Conservation (phyloP, 139 green algal species). For the Parachlorella kessleri region DNA sequence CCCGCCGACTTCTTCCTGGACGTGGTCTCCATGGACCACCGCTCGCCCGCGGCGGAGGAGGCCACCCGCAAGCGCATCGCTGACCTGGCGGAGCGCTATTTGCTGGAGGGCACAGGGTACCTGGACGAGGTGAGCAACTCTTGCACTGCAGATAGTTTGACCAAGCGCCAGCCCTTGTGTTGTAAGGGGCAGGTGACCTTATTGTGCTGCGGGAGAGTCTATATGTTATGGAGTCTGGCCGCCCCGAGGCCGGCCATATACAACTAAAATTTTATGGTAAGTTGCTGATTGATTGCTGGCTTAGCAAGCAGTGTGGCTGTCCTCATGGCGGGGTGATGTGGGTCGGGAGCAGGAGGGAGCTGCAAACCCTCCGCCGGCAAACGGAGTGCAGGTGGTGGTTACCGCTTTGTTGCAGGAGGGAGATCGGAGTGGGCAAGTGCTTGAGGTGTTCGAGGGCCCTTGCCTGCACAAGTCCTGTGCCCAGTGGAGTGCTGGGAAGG, state of each 20-base stretch:
- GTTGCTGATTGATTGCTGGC: neutral
- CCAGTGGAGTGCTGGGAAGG: too few relatives aligned
- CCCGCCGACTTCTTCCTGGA: conserved; percentile 53
- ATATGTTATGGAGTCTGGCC: neutral
- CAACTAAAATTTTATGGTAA: conserved; percentile 5
- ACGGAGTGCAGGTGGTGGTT: too few relatives aligned
- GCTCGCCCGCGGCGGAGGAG: conserved; percentile 31
- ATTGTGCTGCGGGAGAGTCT: neutral
- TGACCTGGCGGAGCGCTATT: conserved; percentile 21
- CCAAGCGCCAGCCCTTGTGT: neutral
- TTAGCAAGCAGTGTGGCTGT: too few relatives aligned
- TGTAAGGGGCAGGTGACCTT: neutral
- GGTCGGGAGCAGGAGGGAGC: too few relatives aligned
- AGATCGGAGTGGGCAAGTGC: too few relatives aligned
- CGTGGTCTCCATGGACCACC: conserved; percentile 38
- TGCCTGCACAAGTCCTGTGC: too few relatives aligned
- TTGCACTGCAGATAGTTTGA: neutral
- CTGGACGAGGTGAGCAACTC: neutral
- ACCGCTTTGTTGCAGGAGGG: too few relatives aligned
- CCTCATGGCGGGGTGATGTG: too few relatives aligned
- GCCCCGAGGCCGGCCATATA: neutral
- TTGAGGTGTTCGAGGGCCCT: too few relatives aligned
- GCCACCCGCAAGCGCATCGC: conserved; percentile 28
- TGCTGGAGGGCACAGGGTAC: neutral
- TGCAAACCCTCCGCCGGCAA: too few relatives aligned